Conservation (phyloP, 202 grass and related monocot genomes). For the Elaeis oleifera region DNA sequence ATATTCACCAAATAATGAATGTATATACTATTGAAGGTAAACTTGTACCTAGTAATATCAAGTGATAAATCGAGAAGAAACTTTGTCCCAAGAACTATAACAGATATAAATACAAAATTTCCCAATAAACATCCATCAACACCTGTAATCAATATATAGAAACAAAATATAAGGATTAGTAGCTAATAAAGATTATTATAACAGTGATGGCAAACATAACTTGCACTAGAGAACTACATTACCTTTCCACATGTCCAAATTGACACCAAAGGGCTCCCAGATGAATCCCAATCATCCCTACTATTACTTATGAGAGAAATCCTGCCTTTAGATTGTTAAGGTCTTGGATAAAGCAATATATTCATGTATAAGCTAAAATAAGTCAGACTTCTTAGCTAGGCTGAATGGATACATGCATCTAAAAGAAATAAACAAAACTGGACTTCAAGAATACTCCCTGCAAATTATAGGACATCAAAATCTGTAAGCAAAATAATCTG, state of each 20-base stretch:
- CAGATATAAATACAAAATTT: constrained; percentile 59
- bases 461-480: constrained; percentile 20
- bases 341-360: constrained; percentile 9
- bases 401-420: constrained; percentile 68
- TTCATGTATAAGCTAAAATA: constrained; percentile 16
- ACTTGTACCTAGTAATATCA: constrained; percentile 42
- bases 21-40: constrained; percentile 6
- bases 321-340: constrained; percentile 67
- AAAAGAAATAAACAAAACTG: constrained; percentile 56
- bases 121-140: constrained; percentile 48
- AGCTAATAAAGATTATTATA: too few species aligned
- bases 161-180: too few species aligned
- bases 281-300: constrained; percentile 42
- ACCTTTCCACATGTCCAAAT: constrained; percentile 68
- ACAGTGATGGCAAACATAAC: not conserved
- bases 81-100: constrained; percentile 43
- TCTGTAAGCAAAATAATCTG: constrained; percentile 7
- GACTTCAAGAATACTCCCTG: constrained; percentile 59
- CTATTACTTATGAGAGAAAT: constrained; percentile 57
- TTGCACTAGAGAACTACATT: constrained; percentile 2
- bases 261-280: constrained; percentile 28
- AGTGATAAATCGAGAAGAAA: constrained; percentile 56
- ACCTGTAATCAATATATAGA: constrained; percentile 32
- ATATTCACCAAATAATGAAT: not conserved
- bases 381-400: constrained; percentile 8